phyloP scores from a whole-genome alignment of 257 asterid species.

The Primulina eburnea region DNA sequence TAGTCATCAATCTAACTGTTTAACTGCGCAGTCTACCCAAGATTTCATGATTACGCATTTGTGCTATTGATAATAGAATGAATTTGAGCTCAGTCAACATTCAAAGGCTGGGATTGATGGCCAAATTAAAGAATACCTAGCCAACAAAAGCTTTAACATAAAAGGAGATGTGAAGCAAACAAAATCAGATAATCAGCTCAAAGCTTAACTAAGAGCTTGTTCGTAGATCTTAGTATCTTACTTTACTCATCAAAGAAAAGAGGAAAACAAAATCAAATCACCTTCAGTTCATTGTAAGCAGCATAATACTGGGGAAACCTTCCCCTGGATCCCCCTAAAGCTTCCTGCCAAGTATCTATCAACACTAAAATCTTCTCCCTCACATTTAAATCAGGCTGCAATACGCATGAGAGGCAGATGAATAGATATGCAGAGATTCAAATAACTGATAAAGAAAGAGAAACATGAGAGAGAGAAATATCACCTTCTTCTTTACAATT shows the following conservation, averaged over 20 bases:
- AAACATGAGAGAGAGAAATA: slow-evolving; percentile 8
- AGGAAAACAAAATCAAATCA: slow-evolving; percentile 27
- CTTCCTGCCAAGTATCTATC: slow-evolving; percentile 97
- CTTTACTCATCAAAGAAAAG: background rate
- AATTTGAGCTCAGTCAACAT: background rate
- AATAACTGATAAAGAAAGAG: background rate
- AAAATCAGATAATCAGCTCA: background rate
- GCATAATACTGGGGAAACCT: slow-evolving; percentile 83
- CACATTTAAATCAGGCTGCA: slow-evolving; percentile 91
- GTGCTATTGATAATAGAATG: background rate
- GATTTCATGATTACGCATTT: background rate
- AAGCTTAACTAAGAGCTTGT: background rate
- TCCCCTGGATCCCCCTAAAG: slow-evolving; percentile 81
- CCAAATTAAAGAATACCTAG: background rate
- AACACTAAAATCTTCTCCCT: slow-evolving; percentile 88
- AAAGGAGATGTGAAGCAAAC: background rate
- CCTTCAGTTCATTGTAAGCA: slow-evolving; percentile 94
- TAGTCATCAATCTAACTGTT: background rate
- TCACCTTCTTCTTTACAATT: slow-evolving; percentile 89
- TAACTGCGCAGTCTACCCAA: background rate
- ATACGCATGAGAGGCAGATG: slow-evolving; percentile 17
- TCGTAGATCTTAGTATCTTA: background rate
- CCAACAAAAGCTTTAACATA: background rate
- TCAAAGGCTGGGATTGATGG: background rate
- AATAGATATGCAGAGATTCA: slow-evolving; percentile 5